Base-by-base conservation (phyloP, 345 rosid species). In the Isatis tinctoria region DNA sequence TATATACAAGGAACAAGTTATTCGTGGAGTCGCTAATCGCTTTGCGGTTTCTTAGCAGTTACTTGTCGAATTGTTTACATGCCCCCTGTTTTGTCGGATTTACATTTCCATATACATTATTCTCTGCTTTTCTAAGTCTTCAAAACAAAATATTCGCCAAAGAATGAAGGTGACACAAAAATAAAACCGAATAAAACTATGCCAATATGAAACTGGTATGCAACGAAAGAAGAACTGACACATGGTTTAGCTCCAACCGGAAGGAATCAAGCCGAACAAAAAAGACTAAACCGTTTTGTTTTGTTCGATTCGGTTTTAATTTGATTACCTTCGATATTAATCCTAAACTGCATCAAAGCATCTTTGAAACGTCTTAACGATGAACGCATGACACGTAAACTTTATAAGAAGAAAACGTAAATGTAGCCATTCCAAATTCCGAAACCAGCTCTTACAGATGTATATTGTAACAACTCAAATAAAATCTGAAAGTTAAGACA, bases 1-100 rank as follows among this genome's bases (percentile, higher is more conserved):
- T 82, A 63, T 56, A 82, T 77, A 80, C 77, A 66, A 45, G 73
- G 10, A 41, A 7, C 18, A 45, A 40, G 40, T 27, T 22, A 61
- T 44, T 65, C 48, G 52, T 72, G 8, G 16, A 60, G 40, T 72
- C 41, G 60, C 69, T 13, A 59, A 5, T 36, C 14, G 44, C 65
- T 36, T 58, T 12, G 47, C 70, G 49, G 65, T 69, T 76, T 22
- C 32, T 76, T 62, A 27, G 33, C 60, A 35, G 66, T 53, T 65
- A 67, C 49, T 73, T 73, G 58, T 73, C 77, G 32, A 73, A 32
- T 40, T 22, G 10, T n/a, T 30, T 56, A 69, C 73, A 53, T 1
- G 17, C 44, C 67, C 27, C 49, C 60, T 60, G 5, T 10, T 60
- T 36, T 70, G 37, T 60, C 28, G 67, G 74, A 48, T 2, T 20